Evolutionary conservation across 176 grass and related monocot species (phyloP).

Genomic region (Paspalum vaginatum): DNA sequence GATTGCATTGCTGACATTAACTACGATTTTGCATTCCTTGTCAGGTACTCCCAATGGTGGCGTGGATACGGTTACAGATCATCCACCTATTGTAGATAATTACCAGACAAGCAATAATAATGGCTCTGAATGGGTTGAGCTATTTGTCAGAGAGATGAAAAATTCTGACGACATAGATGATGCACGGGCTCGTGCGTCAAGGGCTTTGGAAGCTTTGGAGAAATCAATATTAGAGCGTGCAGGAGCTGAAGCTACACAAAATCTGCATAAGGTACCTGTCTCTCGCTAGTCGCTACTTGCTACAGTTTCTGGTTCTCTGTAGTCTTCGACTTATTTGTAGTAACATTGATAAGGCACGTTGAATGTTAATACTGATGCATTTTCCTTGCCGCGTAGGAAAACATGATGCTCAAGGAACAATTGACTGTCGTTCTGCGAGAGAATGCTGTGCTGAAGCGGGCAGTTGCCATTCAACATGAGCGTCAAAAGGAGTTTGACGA

Average conservation of each 20-base stretch:
- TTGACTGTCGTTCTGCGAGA: constrained; percentile 58
- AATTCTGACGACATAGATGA: constrained; percentile 68
- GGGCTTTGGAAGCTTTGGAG: constrained; percentile 71
- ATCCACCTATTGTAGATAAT: constrained; percentile 30
- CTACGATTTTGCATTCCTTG: constrained; percentile 15
- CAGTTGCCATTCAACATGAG: constrained; percentile 87
- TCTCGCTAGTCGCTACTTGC: neutral
- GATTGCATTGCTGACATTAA: constrained; percentile 15
- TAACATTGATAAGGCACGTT: neutral
- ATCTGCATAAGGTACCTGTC: constrained; percentile 62
- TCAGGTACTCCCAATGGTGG: constrained; percentile 50
- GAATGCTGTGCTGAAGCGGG: constrained; percentile 74
- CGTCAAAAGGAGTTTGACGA: constrained; percentile 73
- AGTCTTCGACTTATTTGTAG: constrained; percentile 1
- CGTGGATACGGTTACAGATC: constrained; percentile 40
- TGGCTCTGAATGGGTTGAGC: constrained; percentile 74
- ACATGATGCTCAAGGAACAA: constrained; percentile 79
- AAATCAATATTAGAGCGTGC: constrained; percentile 59
- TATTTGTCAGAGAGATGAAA: constrained; percentile 82
- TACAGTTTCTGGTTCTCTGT: neutral
- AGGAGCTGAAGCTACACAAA: constrained; percentile 53
- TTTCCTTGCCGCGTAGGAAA: constrained; percentile 60
- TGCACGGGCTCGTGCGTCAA: constrained; percentile 65
- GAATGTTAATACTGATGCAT: neutral
- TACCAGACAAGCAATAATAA: constrained; percentile 36